Percentiles rank a stretch among this genome's conserved stretches.
These are phyloP conservation scores for Gomphus sp. DNA, from an alignment of 1,284 basidiomycete genomes.

Conservation along the genomic window DNA sequence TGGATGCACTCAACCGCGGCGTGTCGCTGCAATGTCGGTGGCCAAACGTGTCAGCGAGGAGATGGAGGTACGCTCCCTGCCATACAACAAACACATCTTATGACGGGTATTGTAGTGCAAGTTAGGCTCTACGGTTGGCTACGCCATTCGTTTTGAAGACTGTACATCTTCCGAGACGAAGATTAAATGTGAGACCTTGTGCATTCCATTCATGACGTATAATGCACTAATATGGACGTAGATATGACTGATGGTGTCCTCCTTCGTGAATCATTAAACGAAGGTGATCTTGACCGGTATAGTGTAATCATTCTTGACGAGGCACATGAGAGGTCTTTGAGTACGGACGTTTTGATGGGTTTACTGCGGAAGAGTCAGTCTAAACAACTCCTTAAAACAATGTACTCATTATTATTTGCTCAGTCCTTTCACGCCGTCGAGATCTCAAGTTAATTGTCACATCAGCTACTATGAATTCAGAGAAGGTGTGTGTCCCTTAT, in stretches of 20 bases:
- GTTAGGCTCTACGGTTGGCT: slow-evolving; percentile 84
- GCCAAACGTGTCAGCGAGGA: slow-evolving; percentile 98
- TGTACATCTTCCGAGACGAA: slow-evolving; percentile 87
- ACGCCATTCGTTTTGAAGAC: slow-evolving; percentile 97
- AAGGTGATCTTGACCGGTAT: slow-evolving; percentile 91
- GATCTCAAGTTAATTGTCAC: slow-evolving; percentile 97
- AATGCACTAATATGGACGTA: slow-evolving; percentile 23
- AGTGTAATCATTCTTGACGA: slow-evolving; percentile 96
- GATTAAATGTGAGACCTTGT: slow-evolving; percentile 73
- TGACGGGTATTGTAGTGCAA: slow-evolving; percentile 50
- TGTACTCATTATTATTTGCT: slow-evolving; percentile 1
- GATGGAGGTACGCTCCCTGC: slow-evolving; percentile 52
- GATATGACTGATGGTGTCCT: slow-evolving; percentile 99
- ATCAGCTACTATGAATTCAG: slow-evolving; percentile 98
- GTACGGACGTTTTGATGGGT: slow-evolving; percentile 97
- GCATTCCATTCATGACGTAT: not conserved
- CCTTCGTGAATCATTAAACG: slow-evolving; percentile 90
- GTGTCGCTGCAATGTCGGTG: slow-evolving; percentile 98
- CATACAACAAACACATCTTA: not conserved
- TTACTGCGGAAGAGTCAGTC: slow-evolving; percentile 80
- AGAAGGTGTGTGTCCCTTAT: slow-evolving; percentile 53
- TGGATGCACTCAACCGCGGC: slow-evolving; percentile 93
- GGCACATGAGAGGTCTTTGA: slow-evolving; percentile 92
- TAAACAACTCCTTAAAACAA: not conserved
- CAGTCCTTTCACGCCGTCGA: slow-evolving; percentile 83